Base-by-base conservation (phyloP, 2,329 filamentous ascomycete genomes). In the Fusarium sp. region DNA sequence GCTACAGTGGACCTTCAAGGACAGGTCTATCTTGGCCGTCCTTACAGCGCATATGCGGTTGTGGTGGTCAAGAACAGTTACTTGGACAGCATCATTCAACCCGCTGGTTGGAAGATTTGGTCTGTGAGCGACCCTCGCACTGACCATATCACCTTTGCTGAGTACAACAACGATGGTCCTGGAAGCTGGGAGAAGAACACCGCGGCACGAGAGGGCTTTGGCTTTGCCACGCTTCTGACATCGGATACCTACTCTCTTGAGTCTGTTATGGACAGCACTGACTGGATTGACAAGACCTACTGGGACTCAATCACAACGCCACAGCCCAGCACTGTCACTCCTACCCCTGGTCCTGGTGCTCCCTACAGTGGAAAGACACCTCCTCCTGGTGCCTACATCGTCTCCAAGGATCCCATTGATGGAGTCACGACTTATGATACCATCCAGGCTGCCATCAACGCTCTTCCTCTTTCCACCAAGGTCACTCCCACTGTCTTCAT, bases 141-240 rank as follows among this genome's bases (percentile, higher is more conserved):
- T 89, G 89, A 89, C 81, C 83, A 63, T 77, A 85, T 90, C 6
- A 79, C 81, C 15, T 91, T 87, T 69, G 86, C 80, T 9, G 90
- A 91, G 81, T 91, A 87, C 73, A 80, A 74, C 40, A 92, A 92
- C 77, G 84, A 84, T 2, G 90, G 90, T 12, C 73, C 73, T 6
- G 73, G 73, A 52, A 73, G 68, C 42, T 75, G 73, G 73, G 73
- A 74, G 14, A 75, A 74, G 52, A 75, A 75, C 40, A 49, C 58
- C 0, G 73, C 65, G 0, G 73, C 73, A 3, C 53, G 73, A 46
- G 54, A 74, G 40, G 54, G 45, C 0, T 74, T 75, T 32, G 73
- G 73, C 2, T 73, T 62, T 11, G 73, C 73, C 10, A 75, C 70
- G 4, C 63, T 75, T 6, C 37, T 75, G 3, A 75, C 65, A 1